These are phyloP conservation scores for Collybia mongolica DNA, from an alignment of 768 basidiomycete genomes.

Conservation along the genomic window DNA sequence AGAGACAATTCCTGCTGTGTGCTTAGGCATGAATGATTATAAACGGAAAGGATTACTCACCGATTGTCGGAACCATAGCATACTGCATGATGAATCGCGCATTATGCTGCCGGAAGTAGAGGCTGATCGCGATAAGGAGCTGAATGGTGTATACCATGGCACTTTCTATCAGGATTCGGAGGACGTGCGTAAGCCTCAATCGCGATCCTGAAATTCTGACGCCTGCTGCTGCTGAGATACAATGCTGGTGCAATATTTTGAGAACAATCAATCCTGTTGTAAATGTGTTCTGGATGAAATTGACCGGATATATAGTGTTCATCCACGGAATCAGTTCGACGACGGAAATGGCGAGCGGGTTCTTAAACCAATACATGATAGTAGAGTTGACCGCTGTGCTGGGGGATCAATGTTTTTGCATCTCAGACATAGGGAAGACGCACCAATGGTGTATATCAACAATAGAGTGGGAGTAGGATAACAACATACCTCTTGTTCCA, in stretches of 20 bases:
- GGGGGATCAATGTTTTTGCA: background rate
- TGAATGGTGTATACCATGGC: conserved; percentile 27
- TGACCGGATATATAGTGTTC: conserved; percentile 4
- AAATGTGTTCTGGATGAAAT: conserved; percentile 18
- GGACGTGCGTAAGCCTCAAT: conserved; percentile 12
- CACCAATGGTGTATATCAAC: conserved; percentile 2
- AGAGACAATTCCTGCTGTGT: conserved; percentile 20
- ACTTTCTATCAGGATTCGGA: conserved; percentile 29
- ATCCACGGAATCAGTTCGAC: background rate
- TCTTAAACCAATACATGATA: conserved; percentile 15
- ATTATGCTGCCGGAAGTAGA: conserved; percentile 20
- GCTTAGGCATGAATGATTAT: background rate
- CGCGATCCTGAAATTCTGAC: conserved; percentile 8
- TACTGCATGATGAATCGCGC: conserved; percentile 24
- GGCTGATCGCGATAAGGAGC: conserved; percentile 22
- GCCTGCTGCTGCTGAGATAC: conserved; percentile 14
- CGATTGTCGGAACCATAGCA: conserved; percentile 27
- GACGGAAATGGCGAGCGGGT: conserved; percentile 12
- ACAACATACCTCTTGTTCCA: conserved; percentile 20
- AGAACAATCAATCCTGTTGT: conserved; percentile 25
- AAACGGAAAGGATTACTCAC: conserved; percentile 12
- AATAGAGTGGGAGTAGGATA: conserved; percentile 17
- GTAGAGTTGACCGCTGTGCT: conserved; percentile 7
- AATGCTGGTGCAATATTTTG: conserved; percentile 22
- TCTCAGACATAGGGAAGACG: too few species aligned